Evolutionary conservation across 179 eudicot species (phyloP).

Genomic region (Pouteria campechiana): DNA sequence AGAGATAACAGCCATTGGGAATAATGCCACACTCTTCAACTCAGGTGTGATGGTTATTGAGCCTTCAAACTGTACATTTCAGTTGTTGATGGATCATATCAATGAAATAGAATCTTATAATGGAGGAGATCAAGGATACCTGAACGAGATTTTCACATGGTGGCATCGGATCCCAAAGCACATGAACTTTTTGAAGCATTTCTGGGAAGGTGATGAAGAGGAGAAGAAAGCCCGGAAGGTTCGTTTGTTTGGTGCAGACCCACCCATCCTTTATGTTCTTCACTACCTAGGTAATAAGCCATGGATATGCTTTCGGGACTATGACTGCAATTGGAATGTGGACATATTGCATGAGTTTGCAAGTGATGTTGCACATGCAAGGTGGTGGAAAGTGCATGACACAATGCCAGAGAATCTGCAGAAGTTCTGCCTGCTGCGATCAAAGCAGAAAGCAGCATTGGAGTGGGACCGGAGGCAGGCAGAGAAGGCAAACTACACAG

Average conservation of each 20-base stretch:
- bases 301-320: conserved; percentile 84
- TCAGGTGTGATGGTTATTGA: conserved; percentile 89
- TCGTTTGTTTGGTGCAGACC: conserved; percentile 59
- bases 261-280: conserved; percentile 65
- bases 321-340: conserved; percentile 87
- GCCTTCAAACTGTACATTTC: conserved; percentile 78
- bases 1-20: conserved; percentile 67
- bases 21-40: conserved; percentile 73
- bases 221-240: conserved; percentile 66
- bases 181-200: conserved; percentile 83
- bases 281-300: conserved; percentile 84
- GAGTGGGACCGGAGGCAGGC: conserved; percentile 81
- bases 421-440: conserved; percentile 55
- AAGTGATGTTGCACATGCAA: conserved; percentile 61
- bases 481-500: conserved; percentile 59
- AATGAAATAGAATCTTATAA: conserved; percentile 78
- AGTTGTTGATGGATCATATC: conserved; percentile 73
- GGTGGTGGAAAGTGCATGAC: conserved; percentile 93
- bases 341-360: conserved; percentile 68
- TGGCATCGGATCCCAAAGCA: conserved; percentile 87
- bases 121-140: conserved; percentile 88
- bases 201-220: conserved; percentile 71
- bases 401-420: conserved; percentile 81
- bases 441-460: conserved; percentile 74
- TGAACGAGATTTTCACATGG: conserved; percentile 89